Base-by-base conservation (phyloP, 108 stramenopile species). In the Cyclotella cryptica region DNA sequence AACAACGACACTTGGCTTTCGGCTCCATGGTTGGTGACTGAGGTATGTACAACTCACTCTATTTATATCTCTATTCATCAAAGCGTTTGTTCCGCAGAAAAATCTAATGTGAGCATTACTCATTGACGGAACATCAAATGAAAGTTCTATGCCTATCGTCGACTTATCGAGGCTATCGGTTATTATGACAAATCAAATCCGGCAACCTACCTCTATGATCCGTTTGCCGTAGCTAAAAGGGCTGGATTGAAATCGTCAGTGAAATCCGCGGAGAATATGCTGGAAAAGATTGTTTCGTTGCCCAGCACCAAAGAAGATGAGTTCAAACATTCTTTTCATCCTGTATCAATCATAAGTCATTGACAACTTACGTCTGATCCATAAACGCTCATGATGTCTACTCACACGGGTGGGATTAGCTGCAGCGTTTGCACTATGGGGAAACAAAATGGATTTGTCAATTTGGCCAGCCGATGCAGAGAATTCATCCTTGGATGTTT, bases 361-460 rank as follows among this genome's bases (percentile, higher is more conserved):
- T 9, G 9, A 3, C 2, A n/a, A 7, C 47, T 49, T 49, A 49
- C n/a, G 47, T 3, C n/a, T 49, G 1, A 3, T n/a, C n/a, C 1
- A n/a, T n/a, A 1, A 3, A 3, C 15, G 9, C 1, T 49, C 18
- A 49, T 9, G 47, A 49, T 9, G 1, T 24, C 8, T 57, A 24
- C 3, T 26, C 24, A 24, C 24, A 57, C 55, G 92, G 0, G 67
- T 88, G 46, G 74, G 82, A 60, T 53, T 92, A 18, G 91, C 93
- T 1, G 78, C 83, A 7, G 84, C 84, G 11, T 88, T 91, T 72
- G 89, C 96, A 0, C 84, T 98, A 1, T 98, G 98, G 98, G 98
- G 97, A 8, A 98, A 98, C 64, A 94, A 94, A 61, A 97, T 97
- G 97, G 98, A 98, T 79, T 76, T 98, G 43, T 91, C 89, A 35